A percentile compares a stretch with the other conserved stretches of the same genome.
Conservation (phyloP, 1,139 yeast species). For the Geotrichum cucujoidarum region DNA sequence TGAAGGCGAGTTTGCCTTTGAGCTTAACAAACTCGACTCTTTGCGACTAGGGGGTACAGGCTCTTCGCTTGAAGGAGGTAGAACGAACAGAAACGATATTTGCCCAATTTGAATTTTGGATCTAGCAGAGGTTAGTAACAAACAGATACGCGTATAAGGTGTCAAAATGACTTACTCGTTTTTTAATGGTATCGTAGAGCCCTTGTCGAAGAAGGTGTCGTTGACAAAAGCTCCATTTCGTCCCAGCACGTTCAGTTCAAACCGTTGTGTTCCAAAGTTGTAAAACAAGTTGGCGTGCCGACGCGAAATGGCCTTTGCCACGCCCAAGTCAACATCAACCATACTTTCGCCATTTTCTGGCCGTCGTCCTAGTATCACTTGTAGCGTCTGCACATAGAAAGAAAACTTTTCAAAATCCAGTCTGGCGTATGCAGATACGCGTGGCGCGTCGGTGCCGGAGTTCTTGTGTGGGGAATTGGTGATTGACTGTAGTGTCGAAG, state of each 20-base stretch:
- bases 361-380: constrained; percentile 84
- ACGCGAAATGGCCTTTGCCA: constrained; percentile 86
- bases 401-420: constrained; percentile 89
- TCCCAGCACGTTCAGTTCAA: constrained; percentile 85
- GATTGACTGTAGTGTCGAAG: constrained; percentile 14
- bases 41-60: background rate
- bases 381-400: constrained; percentile 92
- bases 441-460: constrained; percentile 7
- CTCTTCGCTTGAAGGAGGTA: constrained; percentile 46
- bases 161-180: constrained; percentile 43
- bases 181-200: constrained; percentile 80
- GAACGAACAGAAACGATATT: constrained; percentile 76
- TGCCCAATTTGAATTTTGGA: constrained; percentile 91
- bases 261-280: constrained; percentile 90
- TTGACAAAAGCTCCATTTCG: constrained; percentile 96
- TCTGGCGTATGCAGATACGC: constrained; percentile 83
- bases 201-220: constrained; percentile 80
- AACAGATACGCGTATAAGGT: background rate
- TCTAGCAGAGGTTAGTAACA: constrained; percentile 33
- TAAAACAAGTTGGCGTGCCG: constrained; percentile 92
- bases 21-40: background rate
- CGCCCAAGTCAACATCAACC: constrained; percentile 88
- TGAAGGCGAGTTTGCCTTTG: background rate
- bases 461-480: background rate
- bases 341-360: constrained; percentile 51